Conservation (phyloP, 371 early-diverging fungal genomes). For the Mucor plumbeus region DNA sequence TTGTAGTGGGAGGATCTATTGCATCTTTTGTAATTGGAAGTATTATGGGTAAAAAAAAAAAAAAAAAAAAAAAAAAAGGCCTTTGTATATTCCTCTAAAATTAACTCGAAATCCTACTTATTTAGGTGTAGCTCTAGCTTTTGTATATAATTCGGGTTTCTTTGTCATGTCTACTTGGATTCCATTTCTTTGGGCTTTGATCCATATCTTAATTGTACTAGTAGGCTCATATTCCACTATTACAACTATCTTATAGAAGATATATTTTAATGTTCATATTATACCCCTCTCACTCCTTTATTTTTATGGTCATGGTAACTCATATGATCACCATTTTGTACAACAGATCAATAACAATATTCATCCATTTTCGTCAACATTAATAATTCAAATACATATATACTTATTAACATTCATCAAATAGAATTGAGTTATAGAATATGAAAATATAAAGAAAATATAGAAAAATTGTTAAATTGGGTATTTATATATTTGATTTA, state of each 20-base stretch:
- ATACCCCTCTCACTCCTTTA: neutral
- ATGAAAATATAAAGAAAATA: too few relatives aligned
- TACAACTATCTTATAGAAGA: constrained; percentile 59
- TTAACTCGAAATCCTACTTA: neutral
- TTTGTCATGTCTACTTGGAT: constrained; percentile 77
- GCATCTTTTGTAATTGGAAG: constrained; percentile 66
- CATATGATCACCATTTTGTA: neutral
- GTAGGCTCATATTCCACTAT: constrained; percentile 69
- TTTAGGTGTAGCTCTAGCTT: constrained; percentile 61
- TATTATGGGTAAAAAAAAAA: constrained; percentile 66
- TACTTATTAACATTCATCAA: too few relatives aligned
- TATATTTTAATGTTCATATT: neutral
- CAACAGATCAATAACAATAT: neutral
- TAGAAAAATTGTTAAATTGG: too few relatives aligned
- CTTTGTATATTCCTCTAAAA: too few relatives aligned
- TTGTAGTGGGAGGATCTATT: constrained; percentile 56
- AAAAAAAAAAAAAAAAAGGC: too few relatives aligned
- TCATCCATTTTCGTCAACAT: neutral
- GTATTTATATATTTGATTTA: too few relatives aligned
- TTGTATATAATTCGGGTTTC: constrained; percentile 67
- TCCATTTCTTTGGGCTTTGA: constrained; percentile 72
- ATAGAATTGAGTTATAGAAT: too few relatives aligned
- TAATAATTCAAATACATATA: neutral
- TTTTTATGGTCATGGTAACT: neutral
- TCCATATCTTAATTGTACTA: constrained; percentile 65